Conservation (phyloP, 805 yeast genomes). For the Saccharomyces eubayanus region DNA sequence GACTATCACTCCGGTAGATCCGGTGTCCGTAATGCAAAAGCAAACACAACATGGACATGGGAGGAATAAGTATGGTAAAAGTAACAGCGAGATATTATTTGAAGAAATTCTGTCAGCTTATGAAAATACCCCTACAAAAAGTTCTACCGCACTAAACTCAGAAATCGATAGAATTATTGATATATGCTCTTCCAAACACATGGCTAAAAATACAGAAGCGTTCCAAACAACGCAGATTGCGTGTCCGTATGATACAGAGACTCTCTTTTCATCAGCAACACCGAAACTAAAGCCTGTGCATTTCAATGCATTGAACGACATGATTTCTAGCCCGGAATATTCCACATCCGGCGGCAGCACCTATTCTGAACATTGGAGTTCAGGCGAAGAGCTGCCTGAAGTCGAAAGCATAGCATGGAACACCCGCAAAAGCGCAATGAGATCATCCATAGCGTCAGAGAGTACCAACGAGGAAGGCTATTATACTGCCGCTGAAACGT, state of each 20-base stretch:
- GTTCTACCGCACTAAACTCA: slow-evolving; percentile 4
- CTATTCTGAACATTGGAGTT: slow-evolving; percentile 14
- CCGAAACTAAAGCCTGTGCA: slow-evolving; percentile 5
- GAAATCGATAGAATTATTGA: slow-evolving; percentile 15
- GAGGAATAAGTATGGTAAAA: slow-evolving; percentile 2
- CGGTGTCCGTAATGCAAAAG: not conserved
- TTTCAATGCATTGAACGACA: slow-evolving; percentile 4
- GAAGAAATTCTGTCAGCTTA: slow-evolving; percentile 26
- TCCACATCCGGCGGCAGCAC: slow-evolving; percentile 10
- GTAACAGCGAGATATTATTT: slow-evolving; percentile 18
- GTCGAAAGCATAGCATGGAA: slow-evolving; percentile 8
- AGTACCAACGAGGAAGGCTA: slow-evolving; percentile 3
- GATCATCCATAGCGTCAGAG: not conserved
- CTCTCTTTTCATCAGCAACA: not conserved
- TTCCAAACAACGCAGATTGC: slow-evolving; percentile 1
- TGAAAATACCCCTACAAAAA: not conserved
- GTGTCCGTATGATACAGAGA: not conserved
- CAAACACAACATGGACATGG: not conserved
- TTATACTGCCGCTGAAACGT: slow-evolving; percentile 4
- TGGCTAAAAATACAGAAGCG: slow-evolving; percentile 1
- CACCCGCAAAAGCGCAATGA: not conserved
- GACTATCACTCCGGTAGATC: not conserved
- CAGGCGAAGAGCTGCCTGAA: slow-evolving; percentile 23
- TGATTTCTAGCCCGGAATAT: slow-evolving; percentile 23
- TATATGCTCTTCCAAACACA: slow-evolving; percentile 2